Conservation (phyloP, 2,329 filamentous ascomycete species). For the Harringtonia aguacate region DNA sequence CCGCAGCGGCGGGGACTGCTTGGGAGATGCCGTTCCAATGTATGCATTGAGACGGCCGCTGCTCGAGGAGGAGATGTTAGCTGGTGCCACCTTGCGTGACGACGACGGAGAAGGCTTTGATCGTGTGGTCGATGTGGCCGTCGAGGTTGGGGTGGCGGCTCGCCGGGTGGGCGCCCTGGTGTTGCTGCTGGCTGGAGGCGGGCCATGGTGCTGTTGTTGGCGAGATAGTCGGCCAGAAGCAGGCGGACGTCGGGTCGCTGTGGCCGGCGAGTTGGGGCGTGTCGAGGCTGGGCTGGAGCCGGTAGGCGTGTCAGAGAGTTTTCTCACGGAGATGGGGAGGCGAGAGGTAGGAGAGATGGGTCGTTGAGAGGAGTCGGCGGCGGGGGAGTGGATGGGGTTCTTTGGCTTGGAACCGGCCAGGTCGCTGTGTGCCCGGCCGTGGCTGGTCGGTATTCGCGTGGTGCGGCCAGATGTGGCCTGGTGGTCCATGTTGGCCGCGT, state of each 20-base stretch:
- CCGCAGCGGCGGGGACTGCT: constrained; percentile 66
- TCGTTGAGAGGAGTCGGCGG: not conserved
- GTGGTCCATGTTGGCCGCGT: not conserved
- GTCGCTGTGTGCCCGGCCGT: constrained; percentile 50
- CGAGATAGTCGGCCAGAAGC: constrained; percentile 15
- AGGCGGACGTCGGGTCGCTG: constrained; percentile 24
- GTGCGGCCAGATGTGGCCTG: not conserved
- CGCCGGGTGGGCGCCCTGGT: constrained; percentile 28
- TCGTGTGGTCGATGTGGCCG: constrained; percentile 12
- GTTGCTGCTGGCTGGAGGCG: constrained; percentile 22
- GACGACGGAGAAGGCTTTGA: constrained; percentile 27
- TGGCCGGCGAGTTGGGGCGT: constrained; percentile 45
- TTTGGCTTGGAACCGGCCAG: constrained; percentile 20
- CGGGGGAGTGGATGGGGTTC: not conserved
- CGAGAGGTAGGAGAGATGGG: constrained; percentile 22
- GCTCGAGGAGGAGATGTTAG: constrained; percentile 31
- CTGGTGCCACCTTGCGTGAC: constrained; percentile 24
- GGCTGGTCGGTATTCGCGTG: constrained; percentile 14
- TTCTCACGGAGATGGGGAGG: constrained; percentile 27
- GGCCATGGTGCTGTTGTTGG: constrained; percentile 27
- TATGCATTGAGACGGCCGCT: constrained; percentile 60
- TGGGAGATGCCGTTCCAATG: constrained; percentile 58
- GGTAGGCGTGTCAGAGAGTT: constrained; percentile 29
- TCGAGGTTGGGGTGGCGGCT: constrained; percentile 14
- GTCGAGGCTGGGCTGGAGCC: constrained; percentile 40